Conservation (phyloP, 805 yeast species). For the Maudiozyma saulgeensis region DNA sequence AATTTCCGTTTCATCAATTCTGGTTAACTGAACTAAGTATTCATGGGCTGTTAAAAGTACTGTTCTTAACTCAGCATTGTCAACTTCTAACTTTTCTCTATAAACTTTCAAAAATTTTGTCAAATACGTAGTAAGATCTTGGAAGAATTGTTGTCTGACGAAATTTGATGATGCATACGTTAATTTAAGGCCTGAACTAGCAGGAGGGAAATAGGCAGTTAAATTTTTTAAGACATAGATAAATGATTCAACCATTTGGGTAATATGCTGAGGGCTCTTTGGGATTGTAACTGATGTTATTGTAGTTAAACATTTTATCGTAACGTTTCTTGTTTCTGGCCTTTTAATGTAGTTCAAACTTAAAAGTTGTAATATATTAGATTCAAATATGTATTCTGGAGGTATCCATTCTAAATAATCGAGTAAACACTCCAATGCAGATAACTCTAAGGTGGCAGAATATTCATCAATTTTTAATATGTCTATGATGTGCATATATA, state of each 20-base stretch:
- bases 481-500: slow-evolving; percentile 82
- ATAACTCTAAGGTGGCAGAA: slow-evolving; percentile 63
- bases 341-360: slow-evolving; percentile 64
- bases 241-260: slow-evolving; percentile 55
- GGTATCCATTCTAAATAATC: slow-evolving; percentile 93
- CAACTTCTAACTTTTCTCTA: slow-evolving; percentile 47
- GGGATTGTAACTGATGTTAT: slow-evolving; percentile 57
- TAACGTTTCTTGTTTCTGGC: slow-evolving; percentile 63
- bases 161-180: slow-evolving; percentile 66
- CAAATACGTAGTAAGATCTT: slow-evolving; percentile 87
- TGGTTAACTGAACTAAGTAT: slow-evolving; percentile 71
- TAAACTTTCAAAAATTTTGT: slow-evolving; percentile 75
- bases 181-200: slow-evolving; percentile 49
- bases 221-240: slow-evolving; percentile 59
- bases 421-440: slow-evolving; percentile 70
- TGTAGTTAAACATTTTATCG: slow-evolving; percentile 88
- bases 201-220: slow-evolving; percentile 52
- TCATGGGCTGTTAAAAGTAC: slow-evolving; percentile 61
- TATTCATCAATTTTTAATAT: slow-evolving; percentile 67
- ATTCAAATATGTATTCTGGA: slow-evolving; percentile 72
- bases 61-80: slow-evolving; percentile 37
- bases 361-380: slow-evolving; percentile 60
- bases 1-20: slow-evolving; percentile 85
- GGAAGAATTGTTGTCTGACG: slow-evolving; percentile 81
- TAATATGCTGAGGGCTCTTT: slow-evolving; percentile 29